Percentiles rank a stretch among this genome's conserved stretches.
Evolutionary conservation across 75 land plant species (phyloP).

Genomic region (Isoetes taiwanensis): DNA sequence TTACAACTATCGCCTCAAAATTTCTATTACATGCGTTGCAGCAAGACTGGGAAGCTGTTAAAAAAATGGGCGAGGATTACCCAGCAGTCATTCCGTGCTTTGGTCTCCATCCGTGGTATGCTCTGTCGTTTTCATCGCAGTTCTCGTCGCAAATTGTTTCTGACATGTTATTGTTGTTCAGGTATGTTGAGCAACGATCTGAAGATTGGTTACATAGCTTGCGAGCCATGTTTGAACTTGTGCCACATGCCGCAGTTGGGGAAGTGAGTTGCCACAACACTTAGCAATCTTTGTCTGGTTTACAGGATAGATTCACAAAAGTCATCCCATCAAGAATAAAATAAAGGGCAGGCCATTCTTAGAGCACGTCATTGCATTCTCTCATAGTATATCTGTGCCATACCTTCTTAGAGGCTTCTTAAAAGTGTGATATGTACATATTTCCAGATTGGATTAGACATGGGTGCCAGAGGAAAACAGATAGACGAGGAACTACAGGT

Average conservation of each 20-base stretch:
- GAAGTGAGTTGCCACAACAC: conserved; percentile 26
- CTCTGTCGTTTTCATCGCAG: background rate
- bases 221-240: conserved; percentile 33
- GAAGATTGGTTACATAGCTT: conserved; percentile 40
- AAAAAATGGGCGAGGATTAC: conserved; percentile 47
- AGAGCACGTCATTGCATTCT: too few relatives aligned
- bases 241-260: conserved; percentile 66
- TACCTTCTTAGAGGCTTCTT: too few relatives aligned
- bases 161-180: background rate
- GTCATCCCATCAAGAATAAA: conserved; percentile 2
- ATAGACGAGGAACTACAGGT: conserved; percentile 54
- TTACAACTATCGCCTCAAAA: background rate
- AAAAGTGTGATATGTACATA: too few relatives aligned
- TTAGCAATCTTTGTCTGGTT: background rate
- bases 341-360: conserved; percentile 3
- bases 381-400: too few relatives aligned
- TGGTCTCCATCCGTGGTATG: conserved; percentile 89
- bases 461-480: conserved; percentile 48
- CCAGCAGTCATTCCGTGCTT: conserved; percentile 59
- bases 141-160: background rate
- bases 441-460: conserved; percentile 61
- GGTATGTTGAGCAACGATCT: conserved; percentile 51
- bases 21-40: conserved; percentile 6
- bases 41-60: conserved; percentile 78
- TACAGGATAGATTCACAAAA: background rate